Base-by-base conservation (phyloP, 768 basidiomycete genomes). In the Termitomyces heimii region DNA sequence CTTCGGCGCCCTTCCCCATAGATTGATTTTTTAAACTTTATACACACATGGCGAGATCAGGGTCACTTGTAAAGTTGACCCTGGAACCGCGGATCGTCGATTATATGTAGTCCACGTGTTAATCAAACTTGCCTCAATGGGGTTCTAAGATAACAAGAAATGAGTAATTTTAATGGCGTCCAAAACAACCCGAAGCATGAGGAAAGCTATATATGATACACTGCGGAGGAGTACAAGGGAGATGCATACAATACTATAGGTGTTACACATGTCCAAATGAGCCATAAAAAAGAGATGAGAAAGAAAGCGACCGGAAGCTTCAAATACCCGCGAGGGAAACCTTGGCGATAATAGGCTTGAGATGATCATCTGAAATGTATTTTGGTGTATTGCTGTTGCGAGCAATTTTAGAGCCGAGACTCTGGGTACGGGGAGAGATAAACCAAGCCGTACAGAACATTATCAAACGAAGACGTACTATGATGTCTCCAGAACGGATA, bases 311-410 rank as follows among this genome's bases (percentile, higher is more conserved):
- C 24, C 4, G 14, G 42, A 40, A 43, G 9, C 24, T 48, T 54
- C 50, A 61, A 12, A 70, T 65, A 28, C 75, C 73, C 20, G 70
- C 58, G 12, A 78, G 63, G 18, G 67, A 65, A 31, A 82, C 69
- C 20, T 66, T 72, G 7, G 74, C 77, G 35, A 77, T 71, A 40
- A 82, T 69, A 28, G 79, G 75, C 35, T 66, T 72, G 35, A 82
- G 75, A 51, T 82, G 79, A 37, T 71, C 70, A 40, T 78, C 75
- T n/a, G 66, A 72, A 32, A 74, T 69, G 55, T 75, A 66, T 9
- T 63, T 60, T 5, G 76, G 72, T 3, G 77, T 76, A 18, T 71
- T 73, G 3, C 65, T 65, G 40, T 79, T 73, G 58, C 77, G 67
- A 43, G 67, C 54, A 39, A 80, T 66, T 22, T 62, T 66, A 46